A percentile compares a stretch with the other conserved stretches of the same genome.
Conservation (phyloP, 2,329 filamentous ascomycete species). For the Exophiala calicioides region DNA sequence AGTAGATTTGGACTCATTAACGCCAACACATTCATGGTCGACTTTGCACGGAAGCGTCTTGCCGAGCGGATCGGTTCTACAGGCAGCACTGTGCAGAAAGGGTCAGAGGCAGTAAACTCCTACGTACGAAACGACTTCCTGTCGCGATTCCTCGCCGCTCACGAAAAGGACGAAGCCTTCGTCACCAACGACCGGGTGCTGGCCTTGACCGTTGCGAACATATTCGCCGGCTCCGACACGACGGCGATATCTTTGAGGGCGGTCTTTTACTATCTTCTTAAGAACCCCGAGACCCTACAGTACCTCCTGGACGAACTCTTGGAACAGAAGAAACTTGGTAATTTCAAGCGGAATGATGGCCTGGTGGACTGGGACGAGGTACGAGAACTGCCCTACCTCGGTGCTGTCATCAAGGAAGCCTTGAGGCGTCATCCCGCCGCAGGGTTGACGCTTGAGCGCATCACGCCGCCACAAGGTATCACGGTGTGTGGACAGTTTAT, state of each 20-base stretch:
- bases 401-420: constrained; percentile 33
- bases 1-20: too few relatives aligned
- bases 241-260: constrained; percentile 15
- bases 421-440: constrained; percentile 62
- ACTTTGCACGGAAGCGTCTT: too few relatives aligned
- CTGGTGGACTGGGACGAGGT: constrained; percentile 26
- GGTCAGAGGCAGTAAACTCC: too few relatives aligned
- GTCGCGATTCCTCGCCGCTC: too few relatives aligned
- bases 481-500: constrained; percentile 68
- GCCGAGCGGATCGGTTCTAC: too few relatives aligned
- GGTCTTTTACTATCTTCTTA: constrained; percentile 15
- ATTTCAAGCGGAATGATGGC: constrained; percentile 1
- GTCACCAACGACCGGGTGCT: too few relatives aligned
- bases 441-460: constrained; percentile 69
- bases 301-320: constrained; percentile 24
- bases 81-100: too few relatives aligned
- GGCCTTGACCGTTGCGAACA: too few relatives aligned
- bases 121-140: too few relatives aligned
- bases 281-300: constrained; percentile 7
- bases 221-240: constrained; percentile 17
- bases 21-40: too few relatives aligned
- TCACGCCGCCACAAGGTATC: constrained; percentile 62
- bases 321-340: constrained; percentile 10
- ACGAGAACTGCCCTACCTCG: constrained; percentile 35
- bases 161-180: too few relatives aligned